A percentile compares a stretch with the other conserved stretches of the same genome.
Conservation (phyloP, 2,329 filamentous ascomycete genomes). For the Coleophoma eucalyptorum region DNA sequence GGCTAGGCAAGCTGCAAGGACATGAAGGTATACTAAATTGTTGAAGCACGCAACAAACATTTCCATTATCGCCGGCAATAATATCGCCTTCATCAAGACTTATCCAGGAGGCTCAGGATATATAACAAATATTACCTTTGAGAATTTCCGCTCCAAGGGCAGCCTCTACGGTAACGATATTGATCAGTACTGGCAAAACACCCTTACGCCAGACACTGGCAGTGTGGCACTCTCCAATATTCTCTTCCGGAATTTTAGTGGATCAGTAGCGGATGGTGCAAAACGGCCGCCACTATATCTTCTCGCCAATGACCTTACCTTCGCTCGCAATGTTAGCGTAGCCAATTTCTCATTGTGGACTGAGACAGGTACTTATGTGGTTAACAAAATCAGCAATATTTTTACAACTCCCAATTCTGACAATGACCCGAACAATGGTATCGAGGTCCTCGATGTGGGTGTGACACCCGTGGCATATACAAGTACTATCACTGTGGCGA, state of each 20-base stretch:
- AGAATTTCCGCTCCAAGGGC: slow-evolving; percentile 16
- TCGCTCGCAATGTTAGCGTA: slow-evolving; percentile 24
- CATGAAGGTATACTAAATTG: not conserved
- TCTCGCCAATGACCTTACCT: slow-evolving; percentile 25
- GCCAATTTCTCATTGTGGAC: slow-evolving; percentile 28
- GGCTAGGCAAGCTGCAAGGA: not conserved
- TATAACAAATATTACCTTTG: slow-evolving; percentile 30
- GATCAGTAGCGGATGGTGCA: slow-evolving; percentile 23
- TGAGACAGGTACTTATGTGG: slow-evolving; percentile 9
- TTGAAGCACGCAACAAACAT: slow-evolving; percentile 28
- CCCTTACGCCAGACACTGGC: slow-evolving; percentile 8
- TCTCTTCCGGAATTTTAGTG: slow-evolving; percentile 18
- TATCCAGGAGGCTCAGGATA: slow-evolving; percentile 34
- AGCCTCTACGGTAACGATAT: slow-evolving; percentile 1
- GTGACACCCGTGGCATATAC: slow-evolving; percentile 15
- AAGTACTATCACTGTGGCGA: slow-evolving; percentile 23
- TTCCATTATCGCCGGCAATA: slow-evolving; percentile 29
- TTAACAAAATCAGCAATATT: slow-evolving; percentile 26
- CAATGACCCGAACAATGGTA: slow-evolving; percentile 19
- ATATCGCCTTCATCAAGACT: slow-evolving; percentile 35
- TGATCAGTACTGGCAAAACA: slow-evolving; percentile 6
- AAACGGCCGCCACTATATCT: slow-evolving; percentile 22
- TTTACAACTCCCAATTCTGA: slow-evolving; percentile 23
- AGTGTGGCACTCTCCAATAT: slow-evolving; percentile 7
- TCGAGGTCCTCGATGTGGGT: slow-evolving; percentile 6